Evolutionary conservation across 2,329 filamentous ascomycete genomes (phyloP), one percentile per base, ranked within the genome.

Genomic region (Neospermospora avenae): DNA sequence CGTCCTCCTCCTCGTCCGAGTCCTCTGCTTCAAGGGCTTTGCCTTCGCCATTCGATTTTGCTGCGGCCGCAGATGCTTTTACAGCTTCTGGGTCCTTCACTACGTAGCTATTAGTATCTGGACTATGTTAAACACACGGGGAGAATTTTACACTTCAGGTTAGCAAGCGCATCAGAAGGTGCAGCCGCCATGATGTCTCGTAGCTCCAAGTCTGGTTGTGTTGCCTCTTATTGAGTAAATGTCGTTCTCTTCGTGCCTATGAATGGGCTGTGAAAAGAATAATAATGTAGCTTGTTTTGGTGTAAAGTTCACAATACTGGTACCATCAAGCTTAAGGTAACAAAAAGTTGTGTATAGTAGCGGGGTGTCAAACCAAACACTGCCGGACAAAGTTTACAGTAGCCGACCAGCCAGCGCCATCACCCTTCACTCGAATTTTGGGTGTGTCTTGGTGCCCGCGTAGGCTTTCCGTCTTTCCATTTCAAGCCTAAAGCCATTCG

Each of bases 141-240:
- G 96, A 96, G 77, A 91, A 92, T 73, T 84, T 96, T 66, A 86
- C 96, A 71, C 82, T 96, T 77, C 93, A 98, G 77, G 91, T 98
- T 70, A 88, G 93, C 74, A 95, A 96, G 83, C 93, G 91, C 70
- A 97, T 98, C 74, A 91, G 95, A 51, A 34, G 63, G 55, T 61
- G 69, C 67, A 18, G 67, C 68, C 24, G 69, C 67, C 70, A 72
- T 72, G 18, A 55, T 69, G 58, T 58, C 46, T 58, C 61, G 35
- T 48, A 55, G 58, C 52, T 45, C 39, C 44, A 48, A 49, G 41
- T 51, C 57, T 46, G 52, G 39, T 49, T 42, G 41, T 55, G 18
- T 35, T 41, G n/a, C n/a, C 34, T 25, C 35, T n/a, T 52, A n/a
- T n/a, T 44, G 25, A 18, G 7, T 28, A 35, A 39, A 44, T 28